Base-by-base conservation (phyloP, 345 rosid genomes). In the Citrus maxima region DNA sequence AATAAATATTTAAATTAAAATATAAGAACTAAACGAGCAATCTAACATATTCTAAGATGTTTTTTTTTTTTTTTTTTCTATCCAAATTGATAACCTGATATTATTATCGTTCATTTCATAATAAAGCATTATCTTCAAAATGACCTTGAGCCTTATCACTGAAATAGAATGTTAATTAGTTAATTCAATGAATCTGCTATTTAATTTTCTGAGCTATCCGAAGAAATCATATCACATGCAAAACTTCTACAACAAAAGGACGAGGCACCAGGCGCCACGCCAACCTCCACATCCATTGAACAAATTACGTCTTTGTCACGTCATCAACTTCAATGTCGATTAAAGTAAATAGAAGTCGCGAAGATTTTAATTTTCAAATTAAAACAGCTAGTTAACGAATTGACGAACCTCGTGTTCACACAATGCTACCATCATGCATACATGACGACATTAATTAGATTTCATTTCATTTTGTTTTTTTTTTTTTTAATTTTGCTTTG, bases 141-240 rank as follows among this genome's bases (percentile, higher is more conserved):
- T 24, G 18, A 40, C 5, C 42, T 12, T n/a, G 32, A n/a, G 18
- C 49, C 32, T 58, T 24, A 58, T 22, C 7, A 21, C 14, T 66
- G 16, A 38, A 34, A 38, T 35, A 24, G 19, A 73, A 8, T 19
- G 12, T 21, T 34, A 24, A 9, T 73, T 2, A 60, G 18, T 37
- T 19, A 61, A 42, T 75, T 75, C 78, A 75, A 55, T 63, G 78
- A 75, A 75, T 24, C 70, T 75, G 46, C 7, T 19, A 54, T 54
- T 5, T 54, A 61, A 25, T 74, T 21, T 42, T 74, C 7, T 40
- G 10, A 1, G n/a, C 34, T 16, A 59, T 73, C 18, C 8, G 14
- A 24, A 16, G 30, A 14, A 25, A 18, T 27, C 77, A 73, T 38
- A 61, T 25, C 58, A 74, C 77, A 74, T 74, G 69, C 77, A 40